These are phyloP conservation scores for Xanthoceras sorbifolium DNA, from an alignment of 345 rosid species.

Conservation along the genomic window DNA sequence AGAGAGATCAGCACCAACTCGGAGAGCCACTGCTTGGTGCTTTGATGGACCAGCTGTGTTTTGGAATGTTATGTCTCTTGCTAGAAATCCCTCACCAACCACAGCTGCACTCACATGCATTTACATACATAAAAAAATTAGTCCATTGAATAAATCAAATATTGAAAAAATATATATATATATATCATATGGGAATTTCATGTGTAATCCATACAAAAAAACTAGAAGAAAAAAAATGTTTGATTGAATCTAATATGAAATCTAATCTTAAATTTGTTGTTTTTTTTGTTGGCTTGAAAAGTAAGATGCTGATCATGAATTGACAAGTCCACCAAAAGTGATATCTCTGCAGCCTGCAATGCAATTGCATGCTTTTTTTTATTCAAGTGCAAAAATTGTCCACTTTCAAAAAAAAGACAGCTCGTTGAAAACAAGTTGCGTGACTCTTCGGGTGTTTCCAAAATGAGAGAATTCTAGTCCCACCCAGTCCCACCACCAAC, in stretches of 20 bases:
- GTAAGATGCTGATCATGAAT: too few species aligned
- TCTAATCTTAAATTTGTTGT: too few species aligned
- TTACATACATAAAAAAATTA: too few species aligned
- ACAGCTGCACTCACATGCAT: constrained; percentile 47
- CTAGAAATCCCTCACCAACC: constrained; percentile 75
- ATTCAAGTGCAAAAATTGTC: neutral
- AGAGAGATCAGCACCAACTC: constrained; percentile 74
- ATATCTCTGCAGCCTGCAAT: neutral
- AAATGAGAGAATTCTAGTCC: neutral
- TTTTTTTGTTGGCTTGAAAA: too few species aligned
- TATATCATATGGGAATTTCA: too few species aligned
- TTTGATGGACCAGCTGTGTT: constrained; percentile 84
- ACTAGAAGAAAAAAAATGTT: too few species aligned
- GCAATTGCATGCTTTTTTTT: neutral
- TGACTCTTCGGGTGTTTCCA: neutral
- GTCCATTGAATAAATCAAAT: neutral
- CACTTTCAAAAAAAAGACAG: neutral
- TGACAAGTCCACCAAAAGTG: neutral
- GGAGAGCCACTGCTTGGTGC: constrained; percentile 78
- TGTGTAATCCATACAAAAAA: too few species aligned
- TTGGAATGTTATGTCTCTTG: constrained; percentile 69
- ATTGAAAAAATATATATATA: too few species aligned
- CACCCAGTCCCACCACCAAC: neutral
- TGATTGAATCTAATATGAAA: too few species aligned
- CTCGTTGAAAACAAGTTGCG: neutral